Base-by-base conservation (phyloP, 352 stramenopile genomes). In the Pythium phragmitis region DNA sequence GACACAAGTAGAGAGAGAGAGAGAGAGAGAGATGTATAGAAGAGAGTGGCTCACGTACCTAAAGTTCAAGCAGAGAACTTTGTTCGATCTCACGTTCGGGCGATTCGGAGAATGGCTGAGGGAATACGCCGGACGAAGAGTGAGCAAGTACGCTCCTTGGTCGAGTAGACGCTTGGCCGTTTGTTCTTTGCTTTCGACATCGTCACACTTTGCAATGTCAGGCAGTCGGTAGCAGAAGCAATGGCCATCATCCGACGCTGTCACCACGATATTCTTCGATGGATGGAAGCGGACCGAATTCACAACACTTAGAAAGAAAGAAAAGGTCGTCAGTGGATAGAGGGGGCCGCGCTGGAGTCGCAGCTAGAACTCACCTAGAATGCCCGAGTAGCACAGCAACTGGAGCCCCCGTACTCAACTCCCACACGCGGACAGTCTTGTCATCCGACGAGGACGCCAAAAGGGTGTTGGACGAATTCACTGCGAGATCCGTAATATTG, bases 201-300 rank as follows among this genome's bases (percentile, higher is more conserved):
- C 60, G 4, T 82, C 70, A 54, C 76, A 76, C 1, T 61, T 63
- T 11, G 74, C 72, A 28, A 96, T 83, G 14, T 91, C 79, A 0
- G 89, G 83, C 0, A 98, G 72, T 54, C 94, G 92, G 76, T 96
- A 98, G 65, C 93, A 92, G 50, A 94, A 96, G 62, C 87, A 95
- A 7, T 83, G 80, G 0, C 92, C 92, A 66, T 98, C 92, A 56
- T 98, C 92, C n/a, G 87, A 96, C 16, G 89, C 89, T 1, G 85
- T 96, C n/a, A 97, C 85, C 7, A 98, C 83, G 17, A 97, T 80
- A 48, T 95, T 96, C 48, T 89, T 84, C 16, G 63, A 72, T 4
- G 87, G 83, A 48, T 97, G 89, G 61, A 98, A 98, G 37, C 83
- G 81, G 56, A 91, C 80, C 14, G 85, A 88, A 69, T 95, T 94